Conservation (phyloP, 2,329 filamentous ascomycete genomes). For the Cephalotrichum gorgonifer region DNA sequence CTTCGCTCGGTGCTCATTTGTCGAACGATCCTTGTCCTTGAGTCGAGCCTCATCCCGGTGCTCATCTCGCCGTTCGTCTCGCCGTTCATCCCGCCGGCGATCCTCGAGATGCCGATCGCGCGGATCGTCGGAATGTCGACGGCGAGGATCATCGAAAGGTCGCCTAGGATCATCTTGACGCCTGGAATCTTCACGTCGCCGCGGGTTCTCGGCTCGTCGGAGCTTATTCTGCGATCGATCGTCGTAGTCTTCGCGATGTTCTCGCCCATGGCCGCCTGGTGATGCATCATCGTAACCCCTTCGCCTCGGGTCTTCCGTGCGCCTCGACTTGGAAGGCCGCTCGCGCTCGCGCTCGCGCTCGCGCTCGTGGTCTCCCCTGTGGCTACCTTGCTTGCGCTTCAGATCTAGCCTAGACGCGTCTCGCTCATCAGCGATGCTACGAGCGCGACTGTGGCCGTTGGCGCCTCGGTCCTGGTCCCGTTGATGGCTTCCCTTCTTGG, state of each 20-base stretch:
- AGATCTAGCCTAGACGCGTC: slow-evolving; percentile 40
- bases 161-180: slow-evolving; percentile 11
- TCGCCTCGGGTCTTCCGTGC: slow-evolving; percentile 30
- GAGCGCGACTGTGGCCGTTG: slow-evolving; percentile 36
- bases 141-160: slow-evolving; percentile 18
- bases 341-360: slow-evolving; percentile 27
- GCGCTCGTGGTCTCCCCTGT: slow-evolving; percentile 18
- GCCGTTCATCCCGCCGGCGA: slow-evolving; percentile 14
- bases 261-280: slow-evolving; percentile 8
- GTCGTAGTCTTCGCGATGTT: slow-evolving; percentile 9
- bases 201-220: slow-evolving; percentile 26
- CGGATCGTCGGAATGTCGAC: slow-evolving; percentile 23
- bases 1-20: slow-evolving; percentile 28
- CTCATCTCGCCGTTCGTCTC: slow-evolving; percentile 12
- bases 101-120: slow-evolving; percentile 12
- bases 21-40: not conserved
- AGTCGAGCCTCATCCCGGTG: not conserved
- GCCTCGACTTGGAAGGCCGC: slow-evolving; percentile 38
- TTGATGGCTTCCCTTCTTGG: slow-evolving; percentile 35
- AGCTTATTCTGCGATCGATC: slow-evolving; percentile 28
- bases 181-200: slow-evolving; percentile 7
- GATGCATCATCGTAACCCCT: slow-evolving; percentile 21
- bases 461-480: slow-evolving; percentile 34
- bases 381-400: slow-evolving; percentile 49
- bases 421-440: slow-evolving; percentile 40